Evolutionary conservation across 768 basidiomycete genomes (phyloP), one percentile per base, ranked within the genome.

Genomic region (Sarcodon sp.): DNA sequence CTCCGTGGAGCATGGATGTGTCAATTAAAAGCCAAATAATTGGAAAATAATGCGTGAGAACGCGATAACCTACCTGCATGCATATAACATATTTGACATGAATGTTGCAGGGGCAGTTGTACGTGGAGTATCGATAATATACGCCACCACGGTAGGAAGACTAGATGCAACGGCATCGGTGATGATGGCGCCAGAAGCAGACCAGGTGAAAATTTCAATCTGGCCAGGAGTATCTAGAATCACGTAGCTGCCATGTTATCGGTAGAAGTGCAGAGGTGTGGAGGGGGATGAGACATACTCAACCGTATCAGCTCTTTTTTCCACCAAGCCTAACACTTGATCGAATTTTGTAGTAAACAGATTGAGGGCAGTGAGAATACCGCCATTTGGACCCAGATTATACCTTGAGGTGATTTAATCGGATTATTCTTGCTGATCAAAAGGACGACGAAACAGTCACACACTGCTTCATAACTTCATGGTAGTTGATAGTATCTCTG

Each of bases 151-250:
- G 1, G 96, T 84, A 5, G 96, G 96, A 49, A 98, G 69, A 0
- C 92, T 79, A 3, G 89, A 87, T 0, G 96, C 96, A 37, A 99
- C 73, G 13, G 96, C 89, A 60, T 98, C 93, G 37, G 96, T 99
- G 57, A 99, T 98, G 59, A 99, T 99, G 9, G 94, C 84, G 4
- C 96, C 96, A 43, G 93, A 97, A 1, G 96, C 96, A 0, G 93
- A 97, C 96, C 96, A 99, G 45, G 96, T 99, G 61, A 99, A 99
- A 54, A 98, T 99, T 66, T 99, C 96, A 58, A 99, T 99, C 66
- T 99, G 96, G 4, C 96, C 96, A 6, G 96, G 96, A 0, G 96
- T 99, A 58, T 99, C 96, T 43, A 99, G 70, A 43, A 99, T 82
- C 51, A 99, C 77, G 68, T 98, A 85, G 57, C 94, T 97, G 58